phyloP scores from a whole-genome alignment of 495 filamentous ascomycete genomes.

The Tricharina praecox region DNA sequence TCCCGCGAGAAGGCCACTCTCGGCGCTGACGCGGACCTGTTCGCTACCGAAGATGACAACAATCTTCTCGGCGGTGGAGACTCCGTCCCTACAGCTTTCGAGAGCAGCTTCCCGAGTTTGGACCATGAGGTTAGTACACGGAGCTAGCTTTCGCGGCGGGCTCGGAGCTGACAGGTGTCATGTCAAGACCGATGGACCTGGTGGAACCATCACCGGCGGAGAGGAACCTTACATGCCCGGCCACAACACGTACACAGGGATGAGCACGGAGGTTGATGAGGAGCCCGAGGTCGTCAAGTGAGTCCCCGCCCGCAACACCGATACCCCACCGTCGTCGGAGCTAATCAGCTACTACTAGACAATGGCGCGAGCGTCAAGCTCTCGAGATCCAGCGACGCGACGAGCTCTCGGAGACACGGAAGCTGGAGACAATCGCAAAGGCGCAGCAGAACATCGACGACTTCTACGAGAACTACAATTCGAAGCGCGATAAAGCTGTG shows the following conservation, averaged over 20 bases:
- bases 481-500: conserved; percentile 82
- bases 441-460: conserved; percentile 86
- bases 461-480: conserved; percentile 99
- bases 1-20: conserved; percentile 72
- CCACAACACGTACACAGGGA: conserved; percentile 37
- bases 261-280: conserved; percentile 43
- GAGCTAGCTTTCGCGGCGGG: not conserved
- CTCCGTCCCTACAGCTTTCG: conserved; percentile 47
- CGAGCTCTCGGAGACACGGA: conserved; percentile 66
- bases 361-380: conserved; percentile 85
- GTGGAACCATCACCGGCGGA: conserved; percentile 73
- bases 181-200: conserved; percentile 60
- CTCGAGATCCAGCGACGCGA: conserved; percentile 77
- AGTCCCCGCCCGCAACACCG: not conserved
- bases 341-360: conserved; percentile 27
- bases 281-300: conserved; percentile 76
- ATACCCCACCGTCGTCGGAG: too few relatives aligned
- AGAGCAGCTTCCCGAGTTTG: conserved; percentile 49
- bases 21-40: conserved; percentile 84
- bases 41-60: conserved; percentile 62
- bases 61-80: conserved; percentile 55
- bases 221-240: conserved; percentile 53
- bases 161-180: not conserved
- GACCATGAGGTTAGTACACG: conserved; percentile 63
- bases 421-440: conserved; percentile 62